These are phyloP conservation scores for Candida insectorum DNA, from an alignment of 805 yeast species.

Conservation along the genomic window DNA sequence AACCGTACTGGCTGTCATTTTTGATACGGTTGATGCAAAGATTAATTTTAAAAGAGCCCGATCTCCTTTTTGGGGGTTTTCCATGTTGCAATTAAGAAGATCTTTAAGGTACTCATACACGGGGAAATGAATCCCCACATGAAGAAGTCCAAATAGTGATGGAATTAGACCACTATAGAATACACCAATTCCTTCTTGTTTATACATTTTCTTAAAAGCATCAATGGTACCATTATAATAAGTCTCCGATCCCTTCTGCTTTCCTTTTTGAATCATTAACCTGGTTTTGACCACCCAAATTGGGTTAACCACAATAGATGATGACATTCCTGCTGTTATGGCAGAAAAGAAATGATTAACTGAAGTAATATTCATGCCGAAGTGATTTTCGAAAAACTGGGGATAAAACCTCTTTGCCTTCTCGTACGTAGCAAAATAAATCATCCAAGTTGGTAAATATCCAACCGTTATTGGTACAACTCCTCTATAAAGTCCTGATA, in stretches of 20 bases:
- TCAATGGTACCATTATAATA: slow-evolving; percentile 76
- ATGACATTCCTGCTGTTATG: slow-evolving; percentile 81
- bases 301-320: slow-evolving; percentile 86
- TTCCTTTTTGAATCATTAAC: slow-evolving; percentile 77
- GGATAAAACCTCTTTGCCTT: slow-evolving; percentile 61
- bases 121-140: slow-evolving; percentile 96
- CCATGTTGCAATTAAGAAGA: slow-evolving; percentile 30
- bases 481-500: slow-evolving; percentile 83
- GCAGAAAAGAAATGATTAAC: slow-evolving; percentile 57
- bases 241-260: slow-evolving; percentile 25
- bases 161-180: slow-evolving; percentile 91
- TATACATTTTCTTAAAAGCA: slow-evolving; percentile 77
- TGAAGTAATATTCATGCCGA: slow-evolving; percentile 21
- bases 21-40: slow-evolving; percentile 72
- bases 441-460: slow-evolving; percentile 96
- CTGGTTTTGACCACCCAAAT: slow-evolving; percentile 98
- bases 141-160: slow-evolving; percentile 83
- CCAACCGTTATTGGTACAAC: slow-evolving; percentile 90
- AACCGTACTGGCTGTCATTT: slow-evolving; percentile 81
- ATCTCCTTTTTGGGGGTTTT: slow-evolving; percentile 2
- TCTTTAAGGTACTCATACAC: slow-evolving; percentile 78
- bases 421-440: slow-evolving; percentile 89
- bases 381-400: slow-evolving; percentile 24
- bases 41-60: slow-evolving; percentile 16
- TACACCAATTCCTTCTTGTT: slow-evolving; percentile 72